Percentiles rank a stretch among this genome's conserved stretches.
Evolutionary conservation across 345 rosid species (phyloP).

Genomic region (Diplotaxis tenuifolia): DNA sequence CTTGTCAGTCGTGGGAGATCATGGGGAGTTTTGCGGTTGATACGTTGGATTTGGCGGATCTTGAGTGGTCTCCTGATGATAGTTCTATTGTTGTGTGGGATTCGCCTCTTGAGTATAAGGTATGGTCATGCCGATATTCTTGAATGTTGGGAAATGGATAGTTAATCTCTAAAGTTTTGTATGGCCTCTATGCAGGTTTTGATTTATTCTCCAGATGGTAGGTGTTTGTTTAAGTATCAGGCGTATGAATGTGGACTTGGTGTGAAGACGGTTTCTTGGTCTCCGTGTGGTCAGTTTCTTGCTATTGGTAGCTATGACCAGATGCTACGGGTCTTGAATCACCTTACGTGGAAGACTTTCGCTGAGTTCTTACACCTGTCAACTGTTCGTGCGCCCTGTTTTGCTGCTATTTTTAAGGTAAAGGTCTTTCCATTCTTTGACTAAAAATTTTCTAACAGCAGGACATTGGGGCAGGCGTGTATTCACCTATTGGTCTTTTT

Average conservation of each 20-base stretch:
- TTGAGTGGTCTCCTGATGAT: conserved; percentile 96
- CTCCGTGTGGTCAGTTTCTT: conserved; percentile 95
- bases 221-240: conserved; percentile 88
- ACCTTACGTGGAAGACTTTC: conserved; percentile 93
- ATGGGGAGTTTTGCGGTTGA: conserved; percentile 93
- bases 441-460: not conserved
- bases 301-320: conserved; percentile 98
- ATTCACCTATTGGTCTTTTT: conserved; percentile 1
- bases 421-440: not conserved
- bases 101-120: conserved; percentile 90
- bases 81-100: conserved; percentile 84
- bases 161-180: conserved; percentile 15
- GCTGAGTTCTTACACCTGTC: conserved; percentile 94
- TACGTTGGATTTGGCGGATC: conserved; percentile 85
- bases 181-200: conserved; percentile 61
- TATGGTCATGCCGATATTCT: conserved; percentile 16
- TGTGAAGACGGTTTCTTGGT: conserved; percentile 90
- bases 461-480: not conserved
- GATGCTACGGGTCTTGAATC: conserved; percentile 81
- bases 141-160: not conserved
- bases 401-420: conserved; percentile 89
- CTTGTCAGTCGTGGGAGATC: conserved; percentile 91
- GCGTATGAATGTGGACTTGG: conserved; percentile 98
- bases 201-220: conserved; percentile 92
- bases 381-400: conserved; percentile 79